A percentile compares a stretch with the other conserved stretches of the same genome.
phyloP scores from a whole-genome alignment of 352 stramenopile genomes.

The Thalassiosira livingstoniorum region DNA sequence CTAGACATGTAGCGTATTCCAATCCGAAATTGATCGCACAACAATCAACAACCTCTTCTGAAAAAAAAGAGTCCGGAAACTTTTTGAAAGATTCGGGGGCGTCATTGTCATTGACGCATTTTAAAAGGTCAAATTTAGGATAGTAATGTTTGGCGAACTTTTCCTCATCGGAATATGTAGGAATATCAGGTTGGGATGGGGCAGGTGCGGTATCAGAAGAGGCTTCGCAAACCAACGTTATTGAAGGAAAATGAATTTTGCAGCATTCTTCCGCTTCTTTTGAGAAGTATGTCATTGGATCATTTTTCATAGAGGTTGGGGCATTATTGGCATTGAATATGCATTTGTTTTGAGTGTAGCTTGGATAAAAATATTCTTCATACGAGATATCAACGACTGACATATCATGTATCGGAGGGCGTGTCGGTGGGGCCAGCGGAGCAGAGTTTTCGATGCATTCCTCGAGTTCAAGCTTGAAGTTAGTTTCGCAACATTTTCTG shows the following conservation, averaged over 20 bases:
- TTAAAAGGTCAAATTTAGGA: neutral
- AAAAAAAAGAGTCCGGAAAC: slow-evolving; percentile 20
- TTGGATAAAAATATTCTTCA: slow-evolving; percentile 2
- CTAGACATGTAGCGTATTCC: slow-evolving; percentile 11
- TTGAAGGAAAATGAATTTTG: neutral
- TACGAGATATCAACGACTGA: neutral
- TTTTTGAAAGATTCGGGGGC: slow-evolving; percentile 18
- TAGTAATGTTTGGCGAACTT: slow-evolving; percentile 15
- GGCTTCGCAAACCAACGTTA: neutral
- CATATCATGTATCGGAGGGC: slow-evolving; percentile 2
- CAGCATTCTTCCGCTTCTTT: neutral
- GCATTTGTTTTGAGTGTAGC: neutral
- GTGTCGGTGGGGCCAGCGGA: slow-evolving; percentile 16
- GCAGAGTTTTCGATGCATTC: slow-evolving; percentile 11
- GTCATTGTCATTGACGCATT: slow-evolving; percentile 12
- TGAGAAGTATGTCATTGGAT: slow-evolving; percentile 1
- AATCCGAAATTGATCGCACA: slow-evolving; percentile 9
- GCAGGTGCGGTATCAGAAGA: neutral
- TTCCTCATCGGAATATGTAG: too few relatives aligned
- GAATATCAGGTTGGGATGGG: neutral
- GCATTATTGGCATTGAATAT: neutral
- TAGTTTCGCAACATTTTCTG: slow-evolving; percentile 14
- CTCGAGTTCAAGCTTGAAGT: neutral
- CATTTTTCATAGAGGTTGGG: slow-evolving; percentile 5
- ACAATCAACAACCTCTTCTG: slow-evolving; percentile 5